Evolutionary conservation across 78 protist species (phyloP).

Genomic region (Dictyostelium discoideum): DNA sequence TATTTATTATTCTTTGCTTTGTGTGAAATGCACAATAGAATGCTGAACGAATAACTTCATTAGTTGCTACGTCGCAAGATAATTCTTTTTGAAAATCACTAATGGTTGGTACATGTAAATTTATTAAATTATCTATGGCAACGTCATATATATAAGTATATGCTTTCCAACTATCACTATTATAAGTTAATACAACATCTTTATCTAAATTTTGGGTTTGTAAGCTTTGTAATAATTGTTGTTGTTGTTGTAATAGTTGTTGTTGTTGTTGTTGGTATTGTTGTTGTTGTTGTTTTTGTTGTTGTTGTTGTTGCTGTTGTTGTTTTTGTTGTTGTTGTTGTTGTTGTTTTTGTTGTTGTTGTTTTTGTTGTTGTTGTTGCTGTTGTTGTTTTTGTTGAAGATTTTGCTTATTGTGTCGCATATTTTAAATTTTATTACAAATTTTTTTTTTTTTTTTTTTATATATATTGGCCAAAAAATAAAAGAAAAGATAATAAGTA

Average conservation of each 20-base stretch:
- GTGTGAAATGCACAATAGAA: slow-evolving; percentile 69
- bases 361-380: too few relatives aligned
- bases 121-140: slow-evolving; percentile 15
- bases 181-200: not conserved
- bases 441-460: too few relatives aligned
- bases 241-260: not conserved
- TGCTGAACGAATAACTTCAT: slow-evolving; percentile 49
- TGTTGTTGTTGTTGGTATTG: not conserved
- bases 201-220: not conserved
- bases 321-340: too few relatives aligned
- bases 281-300: too few relatives aligned
- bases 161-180: slow-evolving; percentile 29
- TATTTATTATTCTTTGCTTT: not conserved
- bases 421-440: too few relatives aligned
- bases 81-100: slow-evolving; percentile 15
- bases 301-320: too few relatives aligned
- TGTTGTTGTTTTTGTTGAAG: too few relatives aligned
- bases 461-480: too few relatives aligned
- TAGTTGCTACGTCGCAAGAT: not conserved
- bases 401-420: too few relatives aligned
- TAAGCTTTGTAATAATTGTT: not conserved
- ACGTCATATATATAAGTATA: slow-evolving; percentile 60
- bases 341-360: too few relatives aligned
- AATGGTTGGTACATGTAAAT: slow-evolving; percentile 18
- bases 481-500: too few relatives aligned